These are phyloP conservation scores for Rhodotorula sp. DNA, from an alignment of 1,284 basidiomycete genomes.

Conservation along the genomic window DNA sequence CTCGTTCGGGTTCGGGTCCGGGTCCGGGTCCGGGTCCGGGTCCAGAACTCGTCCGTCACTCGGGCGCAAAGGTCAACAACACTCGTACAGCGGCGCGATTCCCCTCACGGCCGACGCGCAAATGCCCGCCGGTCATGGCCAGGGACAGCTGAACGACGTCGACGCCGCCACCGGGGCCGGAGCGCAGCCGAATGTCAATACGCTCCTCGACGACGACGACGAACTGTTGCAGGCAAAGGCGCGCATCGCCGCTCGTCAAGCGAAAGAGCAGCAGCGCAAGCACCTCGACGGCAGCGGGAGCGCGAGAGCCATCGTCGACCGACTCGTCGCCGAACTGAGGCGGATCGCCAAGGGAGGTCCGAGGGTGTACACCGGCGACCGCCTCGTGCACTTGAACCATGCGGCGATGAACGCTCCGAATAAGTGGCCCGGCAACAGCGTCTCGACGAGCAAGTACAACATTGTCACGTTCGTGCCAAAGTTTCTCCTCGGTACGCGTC, in stretches of 20 bases:
- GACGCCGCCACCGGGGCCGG: not conserved
- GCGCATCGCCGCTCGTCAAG: constrained; percentile 24
- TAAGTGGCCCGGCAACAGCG: constrained; percentile 62
- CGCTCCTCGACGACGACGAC: constrained; percentile 42
- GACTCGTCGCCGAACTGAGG: constrained; percentile 14
- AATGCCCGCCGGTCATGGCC: constrained; percentile 30
- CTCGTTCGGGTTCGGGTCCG: constrained; percentile 3
- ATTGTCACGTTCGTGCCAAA: constrained; percentile 84
- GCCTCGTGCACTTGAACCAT: constrained; percentile 41
- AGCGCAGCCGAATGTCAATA: constrained; percentile 3
- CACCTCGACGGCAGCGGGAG: not conserved
- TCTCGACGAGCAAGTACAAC: constrained; percentile 96
- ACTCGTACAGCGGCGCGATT: constrained; percentile 15
- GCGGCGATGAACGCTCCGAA: constrained; percentile 28
- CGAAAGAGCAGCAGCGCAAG: constrained; percentile 12
- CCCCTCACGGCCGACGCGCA: constrained; percentile 29
- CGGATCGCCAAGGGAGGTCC: constrained; percentile 18
- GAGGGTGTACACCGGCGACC: constrained; percentile 38
- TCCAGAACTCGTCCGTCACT: constrained; percentile 2
- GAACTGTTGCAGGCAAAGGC: constrained; percentile 35
- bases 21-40: constrained; percentile 3
- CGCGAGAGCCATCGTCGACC: not conserved
- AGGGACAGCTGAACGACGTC: constrained; percentile 25
- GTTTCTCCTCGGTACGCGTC: constrained; percentile 77
- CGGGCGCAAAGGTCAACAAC: not conserved